A percentile compares a stretch with the other conserved stretches of the same genome.
phyloP scores from a whole-genome alignment of 2,329 filamentous ascomycete species.

The Shiraia bambusicola region DNA sequence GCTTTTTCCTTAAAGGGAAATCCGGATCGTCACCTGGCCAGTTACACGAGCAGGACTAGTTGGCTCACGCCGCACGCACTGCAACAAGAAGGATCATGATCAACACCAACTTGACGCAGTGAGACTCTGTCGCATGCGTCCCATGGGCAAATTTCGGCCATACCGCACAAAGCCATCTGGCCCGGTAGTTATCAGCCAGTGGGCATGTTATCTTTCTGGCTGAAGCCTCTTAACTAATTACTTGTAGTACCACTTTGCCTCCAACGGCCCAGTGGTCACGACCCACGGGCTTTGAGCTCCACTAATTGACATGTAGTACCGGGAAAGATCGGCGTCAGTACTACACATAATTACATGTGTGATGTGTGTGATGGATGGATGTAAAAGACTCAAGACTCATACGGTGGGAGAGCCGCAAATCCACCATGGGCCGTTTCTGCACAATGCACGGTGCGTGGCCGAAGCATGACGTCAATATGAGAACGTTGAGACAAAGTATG shows the following conservation, averaged over 20 bases:
- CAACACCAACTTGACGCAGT: too few species aligned
- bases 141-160: neutral
- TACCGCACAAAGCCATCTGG: neutral
- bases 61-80: too few species aligned
- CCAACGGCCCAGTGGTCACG: conserved; percentile 7
- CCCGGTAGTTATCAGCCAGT: too few species aligned
- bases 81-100: too few species aligned
- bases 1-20: too few species aligned
- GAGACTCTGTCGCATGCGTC: neutral
- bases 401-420: conserved; percentile 32
- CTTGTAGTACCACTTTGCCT: conserved; percentile 1
- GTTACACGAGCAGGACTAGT: too few species aligned
- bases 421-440: conserved; percentile 28
- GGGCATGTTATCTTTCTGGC: neutral
- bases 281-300: conserved; percentile 17
- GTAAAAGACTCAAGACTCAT: too few species aligned
- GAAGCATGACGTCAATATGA: conserved; percentile 23
- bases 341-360: too few species aligned
- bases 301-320: conserved; percentile 14
- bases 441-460: conserved; percentile 13
- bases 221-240: conserved; percentile 3
- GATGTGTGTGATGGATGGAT: too few species aligned
- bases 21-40: too few species aligned
- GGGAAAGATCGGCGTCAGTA: conserved; percentile 32
- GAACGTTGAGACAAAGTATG: conserved; percentile 24